phyloP scores from a whole-genome alignment of 768 basidiomycete genomes.

The Suillus bovinus region DNA sequence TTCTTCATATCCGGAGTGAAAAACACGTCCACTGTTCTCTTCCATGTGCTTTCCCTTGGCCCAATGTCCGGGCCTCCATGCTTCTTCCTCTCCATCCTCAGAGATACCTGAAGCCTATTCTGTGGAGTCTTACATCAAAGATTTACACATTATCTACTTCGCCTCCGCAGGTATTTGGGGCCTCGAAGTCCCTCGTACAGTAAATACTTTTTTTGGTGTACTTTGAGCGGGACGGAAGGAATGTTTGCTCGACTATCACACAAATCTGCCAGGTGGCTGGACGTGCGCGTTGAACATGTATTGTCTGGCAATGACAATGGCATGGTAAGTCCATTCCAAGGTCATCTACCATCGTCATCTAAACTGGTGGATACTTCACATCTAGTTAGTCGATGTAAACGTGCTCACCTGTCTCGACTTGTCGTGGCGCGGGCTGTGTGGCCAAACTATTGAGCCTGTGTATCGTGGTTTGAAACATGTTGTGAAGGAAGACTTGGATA shows the following conservation, averaged over 20 bases:
- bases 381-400: slow-evolving; percentile 18
- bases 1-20: not conserved
- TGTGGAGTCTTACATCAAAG: not conserved
- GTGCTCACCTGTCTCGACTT: slow-evolving; percentile 13
- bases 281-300: slow-evolving; percentile 11
- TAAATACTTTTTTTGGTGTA: not conserved
- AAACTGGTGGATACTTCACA: not conserved
- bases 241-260: slow-evolving; percentile 18
- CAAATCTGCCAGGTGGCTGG: slow-evolving; percentile 14
- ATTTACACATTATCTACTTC: not conserved
- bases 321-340: slow-evolving; percentile 15
- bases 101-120: not conserved
- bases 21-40: not conserved
- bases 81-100: not conserved
- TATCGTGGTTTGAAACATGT: slow-evolving; percentile 37
- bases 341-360: not conserved
- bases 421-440: slow-evolving; percentile 33
- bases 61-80: not conserved
- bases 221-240: not conserved
- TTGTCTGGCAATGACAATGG: slow-evolving; percentile 10
- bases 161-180: not conserved
- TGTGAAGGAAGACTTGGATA: slow-evolving; percentile 40
- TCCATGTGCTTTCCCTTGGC: slow-evolving; percentile 1
- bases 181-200: not conserved
- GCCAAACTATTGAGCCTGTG: slow-evolving; percentile 32